Base-by-base conservation (phyloP, 176 grass and related monocot species). In the Carex littledalei region DNA sequence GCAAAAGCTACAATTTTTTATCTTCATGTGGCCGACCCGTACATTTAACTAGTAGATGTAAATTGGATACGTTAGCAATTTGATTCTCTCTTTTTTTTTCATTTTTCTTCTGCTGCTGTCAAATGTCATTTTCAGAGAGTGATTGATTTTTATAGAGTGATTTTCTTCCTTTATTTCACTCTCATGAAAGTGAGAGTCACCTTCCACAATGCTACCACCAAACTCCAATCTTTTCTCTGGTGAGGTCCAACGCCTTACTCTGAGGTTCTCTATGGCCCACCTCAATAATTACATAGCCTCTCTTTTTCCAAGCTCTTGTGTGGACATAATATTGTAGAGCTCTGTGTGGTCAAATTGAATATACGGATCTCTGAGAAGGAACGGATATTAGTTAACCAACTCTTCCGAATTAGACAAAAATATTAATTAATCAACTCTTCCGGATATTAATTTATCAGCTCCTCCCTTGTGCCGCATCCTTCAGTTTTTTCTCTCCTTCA, bases 161-260 rank as follows among this genome's bases (percentile, higher is more conserved):
- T 91, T 91, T 83, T 91, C 59, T 16, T 77, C 58, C 78, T 84
- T 78, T 89, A 86, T 88, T 89, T 88, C 83, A 62, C 82, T 82
- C 13, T 88, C 86, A 79, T 81, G 90, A 92, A 86, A 95, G 92
- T 84, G 90, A 93, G 87, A 91, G 90, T 94, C 85, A 81, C 87
- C 90, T 87, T 73, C 53, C 81, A 53, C 85, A 81, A 35, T 78
- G 79, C 85, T 79, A 83, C 77, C 90, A 91, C 67, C 92, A 90
- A 87, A 88, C 86, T 86, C 84, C 79, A 50, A 88, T 89, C 70
- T 83, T 89, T 83, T 91, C 88, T 22, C 41, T 11, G 8, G 50
- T 86, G 37, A 39, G 37, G 37, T 39, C 37, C 37, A 39, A 39
- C 37, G 37, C 37, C 37, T 39, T 39, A 39, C 37, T 39, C 4